phyloP scores from a whole-genome alignment of 768 basidiomycete species.

The Serendipita indica region DNA sequence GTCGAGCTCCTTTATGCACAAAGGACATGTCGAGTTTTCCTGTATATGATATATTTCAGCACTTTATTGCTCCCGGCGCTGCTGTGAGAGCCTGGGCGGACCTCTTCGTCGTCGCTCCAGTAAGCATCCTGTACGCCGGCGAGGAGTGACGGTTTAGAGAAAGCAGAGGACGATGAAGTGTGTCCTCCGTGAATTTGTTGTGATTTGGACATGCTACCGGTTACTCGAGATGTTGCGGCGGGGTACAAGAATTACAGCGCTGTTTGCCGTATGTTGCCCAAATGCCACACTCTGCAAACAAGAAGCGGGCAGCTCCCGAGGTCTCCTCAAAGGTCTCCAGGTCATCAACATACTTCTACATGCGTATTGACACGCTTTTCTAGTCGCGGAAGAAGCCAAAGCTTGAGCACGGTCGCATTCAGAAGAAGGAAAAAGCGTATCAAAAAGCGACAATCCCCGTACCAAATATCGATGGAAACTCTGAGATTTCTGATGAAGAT shows the following conservation, averaged over 20 bases:
- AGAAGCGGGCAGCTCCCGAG: background rate
- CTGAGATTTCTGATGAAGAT: constrained; percentile 54
- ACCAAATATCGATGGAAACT: constrained; percentile 39
- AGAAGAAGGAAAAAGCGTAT: constrained; percentile 31
- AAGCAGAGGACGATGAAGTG: background rate
- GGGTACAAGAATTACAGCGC: too few relatives aligned
- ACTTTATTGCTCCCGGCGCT: constrained; percentile 13
- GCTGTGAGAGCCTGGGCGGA: constrained; percentile 24
- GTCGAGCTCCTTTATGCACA: constrained; percentile 98
- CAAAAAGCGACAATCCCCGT: constrained; percentile 50
- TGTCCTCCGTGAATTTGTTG: background rate
- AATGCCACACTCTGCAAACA: constrained; percentile 5
- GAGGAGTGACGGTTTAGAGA: constrained; percentile 14
- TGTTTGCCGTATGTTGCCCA: too few relatives aligned
- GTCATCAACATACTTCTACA: background rate
- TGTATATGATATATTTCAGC: constrained; percentile 24
- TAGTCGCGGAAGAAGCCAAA: constrained; percentile 33
- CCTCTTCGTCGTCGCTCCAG: constrained; percentile 86
- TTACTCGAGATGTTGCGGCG: too few relatives aligned
- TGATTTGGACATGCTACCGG: background rate
- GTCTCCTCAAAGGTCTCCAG: background rate
- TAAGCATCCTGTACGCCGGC: constrained; percentile 93
- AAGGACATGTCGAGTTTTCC: constrained; percentile 96
- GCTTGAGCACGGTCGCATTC: constrained; percentile 14
- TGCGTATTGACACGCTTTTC: background rate